Conservation (phyloP, 805 yeast species). For the Candida ponderosae region DNA sequence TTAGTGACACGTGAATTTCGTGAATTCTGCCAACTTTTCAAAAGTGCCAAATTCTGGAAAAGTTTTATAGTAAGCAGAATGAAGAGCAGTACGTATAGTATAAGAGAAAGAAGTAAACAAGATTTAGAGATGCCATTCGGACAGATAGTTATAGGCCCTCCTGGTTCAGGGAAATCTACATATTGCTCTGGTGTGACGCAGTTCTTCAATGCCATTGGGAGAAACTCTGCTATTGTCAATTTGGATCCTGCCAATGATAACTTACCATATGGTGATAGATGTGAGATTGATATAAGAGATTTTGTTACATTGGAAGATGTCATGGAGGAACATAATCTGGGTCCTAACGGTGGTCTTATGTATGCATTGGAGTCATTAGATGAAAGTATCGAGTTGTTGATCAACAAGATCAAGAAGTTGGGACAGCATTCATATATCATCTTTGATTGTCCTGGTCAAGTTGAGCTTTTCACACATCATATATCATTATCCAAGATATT, state of each 20-base stretch:
- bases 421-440: slow-evolving; percentile 57
- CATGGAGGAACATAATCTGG: slow-evolving; percentile 63
- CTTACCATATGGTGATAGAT: slow-evolving; percentile 46
- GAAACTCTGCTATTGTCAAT: slow-evolving; percentile 78
- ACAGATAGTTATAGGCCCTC: slow-evolving; percentile 94
- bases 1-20: too few relatives aligned
- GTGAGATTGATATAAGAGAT: slow-evolving; percentile 73
- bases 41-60: too few relatives aligned
- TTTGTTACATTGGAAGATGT: slow-evolving; percentile 69
- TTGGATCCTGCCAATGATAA: slow-evolving; percentile 88
- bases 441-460: slow-evolving; percentile 95
- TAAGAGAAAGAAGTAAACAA: too few relatives aligned
- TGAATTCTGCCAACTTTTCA: too few relatives aligned
- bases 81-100: too few relatives aligned
- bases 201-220: slow-evolving; percentile 88
- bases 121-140: slow-evolving; percentile 80
- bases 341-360: slow-evolving; percentile 88
- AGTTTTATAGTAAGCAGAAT: too few relatives aligned
- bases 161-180: slow-evolving; percentile 96
- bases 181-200: slow-evolving; percentile 90
- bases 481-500: slow-evolving; percentile 65
- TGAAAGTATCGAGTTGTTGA: slow-evolving; percentile 48
- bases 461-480: slow-evolving; percentile 89
- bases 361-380: slow-evolving; percentile 70
- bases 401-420: slow-evolving; percentile 47